phyloP scores from a whole-genome alignment of 225 moss, liverwort and hornwort species.

The Sphagnum contortum region DNA sequence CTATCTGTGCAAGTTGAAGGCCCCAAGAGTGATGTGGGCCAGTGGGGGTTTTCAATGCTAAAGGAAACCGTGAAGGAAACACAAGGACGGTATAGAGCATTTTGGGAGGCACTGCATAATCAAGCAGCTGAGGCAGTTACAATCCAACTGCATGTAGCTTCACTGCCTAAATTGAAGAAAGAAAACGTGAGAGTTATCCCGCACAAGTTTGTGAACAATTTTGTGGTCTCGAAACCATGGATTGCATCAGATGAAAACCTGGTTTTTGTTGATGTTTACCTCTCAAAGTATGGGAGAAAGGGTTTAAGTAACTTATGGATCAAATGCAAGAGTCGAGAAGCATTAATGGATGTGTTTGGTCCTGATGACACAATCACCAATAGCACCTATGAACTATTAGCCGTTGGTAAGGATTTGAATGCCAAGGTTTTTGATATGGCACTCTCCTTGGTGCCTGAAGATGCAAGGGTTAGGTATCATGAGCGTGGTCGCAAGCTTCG shows the following conservation, averaged over 20 bases:
- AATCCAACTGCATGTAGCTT: conserved; percentile 36
- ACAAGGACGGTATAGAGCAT: conserved; percentile 17
- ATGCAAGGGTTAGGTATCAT: conserved; percentile 23
- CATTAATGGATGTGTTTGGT: conserved; percentile 15
- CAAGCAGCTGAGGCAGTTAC: conserved; percentile 25
- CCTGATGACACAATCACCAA: not conserved
- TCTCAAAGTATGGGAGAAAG: conserved; percentile 1
- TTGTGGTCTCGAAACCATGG: conserved; percentile 51
- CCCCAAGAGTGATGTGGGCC: not conserved
- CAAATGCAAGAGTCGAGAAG: conserved; percentile 51
- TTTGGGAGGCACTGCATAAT: conserved; percentile 31
- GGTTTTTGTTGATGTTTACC: conserved; percentile 29
- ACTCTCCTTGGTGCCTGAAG: conserved; percentile 29
- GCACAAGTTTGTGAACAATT: conserved; percentile 41
- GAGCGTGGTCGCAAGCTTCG: conserved; percentile 41
- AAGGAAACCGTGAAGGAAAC: conserved; percentile 27
- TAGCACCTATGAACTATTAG: conserved; percentile 1
- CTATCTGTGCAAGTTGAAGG: conserved; percentile 33
- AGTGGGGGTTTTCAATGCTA: conserved; percentile 17
- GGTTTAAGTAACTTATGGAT: conserved; percentile 40
- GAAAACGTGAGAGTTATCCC: conserved; percentile 22
- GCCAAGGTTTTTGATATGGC: conserved; percentile 34
- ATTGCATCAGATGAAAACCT: conserved; percentile 15
- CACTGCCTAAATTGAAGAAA: conserved; percentile 11
- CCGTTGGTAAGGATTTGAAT: conserved; percentile 38